Evolutionary conservation across 495 filamentous ascomycete species (phyloP), one percentile per base, ranked within the genome.

Genomic region (Neurospora sublineolata): DNA sequence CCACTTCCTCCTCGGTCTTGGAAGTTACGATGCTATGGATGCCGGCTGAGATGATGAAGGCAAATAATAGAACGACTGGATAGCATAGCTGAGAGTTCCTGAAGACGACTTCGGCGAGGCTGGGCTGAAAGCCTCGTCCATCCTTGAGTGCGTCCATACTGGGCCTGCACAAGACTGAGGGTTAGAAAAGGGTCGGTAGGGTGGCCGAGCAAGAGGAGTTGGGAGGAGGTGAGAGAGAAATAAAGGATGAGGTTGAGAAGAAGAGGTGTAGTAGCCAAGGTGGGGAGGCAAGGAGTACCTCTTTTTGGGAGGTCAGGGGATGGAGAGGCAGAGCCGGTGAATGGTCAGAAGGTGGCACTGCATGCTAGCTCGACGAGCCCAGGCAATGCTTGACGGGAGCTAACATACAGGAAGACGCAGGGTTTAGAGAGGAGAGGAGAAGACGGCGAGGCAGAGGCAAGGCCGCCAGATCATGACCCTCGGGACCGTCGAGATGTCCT

Each of bases 1-100:
- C 76, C 23, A 82, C 72, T 72, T 82, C 79, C 39, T 83, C 82
- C 70, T 82, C 82, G n/a, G 77, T 80, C 69, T 79, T 80, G 46
- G 83, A 80, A 38, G 75, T 81, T 79, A 83, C 75, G 39, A 85
- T 78, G 70, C 81, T 83, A 72, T 84, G 80, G 20, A 82, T 75
- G 44, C 74, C 83, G 60, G 82, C 79, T 72, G 83, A 76, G 37
- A 79, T 20, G 68, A 85, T 77, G 71, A 85, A 83, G 72, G 79
- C 77, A 36, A 83, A 36, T 46, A 85, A 77, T 40, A 85, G 79
- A 58, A 84, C 70, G 42, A 80, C 75, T 52, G 83, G 78, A 72
- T 84, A 84, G 41, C 82, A 72, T 40, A 84, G 81, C 77, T 84
- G 80, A 30, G 81, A 79, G n/a, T 71, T 70, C 36, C 74, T 72